These are phyloP conservation scores for Roridomyces roridus DNA, from an alignment of 768 basidiomycete species.

Conservation along the genomic window DNA sequence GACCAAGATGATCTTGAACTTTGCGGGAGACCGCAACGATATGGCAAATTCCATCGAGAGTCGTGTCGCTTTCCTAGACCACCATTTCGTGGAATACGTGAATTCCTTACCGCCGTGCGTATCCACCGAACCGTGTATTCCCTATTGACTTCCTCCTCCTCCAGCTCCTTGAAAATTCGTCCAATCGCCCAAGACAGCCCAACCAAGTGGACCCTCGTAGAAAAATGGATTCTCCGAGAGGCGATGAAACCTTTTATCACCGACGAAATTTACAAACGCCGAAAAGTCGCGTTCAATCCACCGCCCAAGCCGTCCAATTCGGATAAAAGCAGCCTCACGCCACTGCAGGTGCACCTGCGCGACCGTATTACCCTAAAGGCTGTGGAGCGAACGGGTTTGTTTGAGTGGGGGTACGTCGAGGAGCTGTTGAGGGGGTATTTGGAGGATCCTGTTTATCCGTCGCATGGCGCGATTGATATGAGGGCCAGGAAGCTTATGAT, in stretches of 20 bases:
- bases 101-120: constrained; percentile 14
- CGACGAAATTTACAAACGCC: constrained; percentile 16
- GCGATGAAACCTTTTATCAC: constrained; percentile 21
- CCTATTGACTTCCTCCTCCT: neutral
- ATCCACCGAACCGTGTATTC: neutral
- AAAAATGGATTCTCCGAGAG: constrained; percentile 22
- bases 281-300: constrained; percentile 14
- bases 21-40: constrained; percentile 4
- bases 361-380: constrained; percentile 7
- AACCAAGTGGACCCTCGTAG: constrained; percentile 7
- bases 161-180: neutral
- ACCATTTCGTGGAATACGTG: constrained; percentile 15
- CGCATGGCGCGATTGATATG: neutral
- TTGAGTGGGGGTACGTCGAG: constrained; percentile 5
- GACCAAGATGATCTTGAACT: constrained; percentile 9
- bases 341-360: constrained; percentile 12
- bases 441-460: constrained; percentile 2
- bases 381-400: constrained; percentile 11
- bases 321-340: neutral
- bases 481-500: constrained; percentile 2
- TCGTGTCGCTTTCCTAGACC: no score
- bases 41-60: constrained; percentile 15
- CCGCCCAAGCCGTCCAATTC: neutral
- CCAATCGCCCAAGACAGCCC: neutral
- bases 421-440: constrained; percentile 4